These are phyloP conservation scores for Saccharomyces hybrid DNA, from an alignment of 1,139 yeast genomes.

Conservation along the genomic window DNA sequence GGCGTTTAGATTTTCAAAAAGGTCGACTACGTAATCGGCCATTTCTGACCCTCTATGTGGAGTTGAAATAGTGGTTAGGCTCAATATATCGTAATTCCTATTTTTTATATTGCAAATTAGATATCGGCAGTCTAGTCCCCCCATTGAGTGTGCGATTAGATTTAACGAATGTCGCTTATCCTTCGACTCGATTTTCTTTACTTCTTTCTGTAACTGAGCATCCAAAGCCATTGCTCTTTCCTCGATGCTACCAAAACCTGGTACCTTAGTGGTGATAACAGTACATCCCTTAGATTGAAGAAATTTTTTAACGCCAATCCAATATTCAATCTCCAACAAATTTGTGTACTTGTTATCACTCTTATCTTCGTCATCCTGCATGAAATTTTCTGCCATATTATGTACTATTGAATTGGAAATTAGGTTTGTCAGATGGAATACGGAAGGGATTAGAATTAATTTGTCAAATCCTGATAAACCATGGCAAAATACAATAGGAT, in stretches of 20 bases:
- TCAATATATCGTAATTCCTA: constrained; percentile 48
- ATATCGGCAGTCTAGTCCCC: constrained; percentile 80
- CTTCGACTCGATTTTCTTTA: constrained; percentile 33
- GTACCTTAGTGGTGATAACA: constrained; percentile 69
- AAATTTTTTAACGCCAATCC: constrained; percentile 70
- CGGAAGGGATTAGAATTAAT: constrained; percentile 44
- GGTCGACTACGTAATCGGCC: constrained; percentile 58
- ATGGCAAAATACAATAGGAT: constrained; percentile 75
- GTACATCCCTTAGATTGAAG: constrained; percentile 55
- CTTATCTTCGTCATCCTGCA: constrained; percentile 18
- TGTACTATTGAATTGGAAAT: constrained; percentile 19
- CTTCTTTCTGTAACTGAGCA: constrained; percentile 42
- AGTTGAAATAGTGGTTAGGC: constrained; percentile 77
- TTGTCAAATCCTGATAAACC: constrained; percentile 78
- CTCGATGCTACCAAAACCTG: constrained; percentile 72
- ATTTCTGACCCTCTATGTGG: constrained; percentile 85
- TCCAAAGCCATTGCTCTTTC: constrained; percentile 59
- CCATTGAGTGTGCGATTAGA: constrained; percentile 90
- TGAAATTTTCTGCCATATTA: constrained; percentile 18
- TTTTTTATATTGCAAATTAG: constrained; percentile 50
- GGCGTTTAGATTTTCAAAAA: constrained; percentile 21
- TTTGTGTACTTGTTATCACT: constrained; percentile 22
- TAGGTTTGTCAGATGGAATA: constrained; percentile 28
- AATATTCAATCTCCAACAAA: constrained; percentile 54
- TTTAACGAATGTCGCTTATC: constrained; percentile 39